Conservation (phyloP, 768 basidiomycete genomes). For the Rhodotorula toruloides region DNA sequence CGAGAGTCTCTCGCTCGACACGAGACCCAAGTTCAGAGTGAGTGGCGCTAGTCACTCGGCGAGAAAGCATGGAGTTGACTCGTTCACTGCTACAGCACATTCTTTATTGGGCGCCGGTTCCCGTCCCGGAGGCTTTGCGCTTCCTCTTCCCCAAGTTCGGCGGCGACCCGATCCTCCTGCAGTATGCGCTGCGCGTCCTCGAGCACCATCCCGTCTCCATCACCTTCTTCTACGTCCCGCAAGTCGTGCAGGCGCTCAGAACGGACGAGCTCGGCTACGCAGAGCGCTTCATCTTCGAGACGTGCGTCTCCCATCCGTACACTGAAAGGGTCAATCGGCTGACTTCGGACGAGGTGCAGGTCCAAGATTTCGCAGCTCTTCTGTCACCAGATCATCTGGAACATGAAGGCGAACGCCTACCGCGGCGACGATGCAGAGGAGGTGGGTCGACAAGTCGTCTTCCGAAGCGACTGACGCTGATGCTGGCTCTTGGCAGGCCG, state of each 20-base stretch:
- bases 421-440: slow-evolving; percentile 83
- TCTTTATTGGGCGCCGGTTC: slow-evolving; percentile 79
- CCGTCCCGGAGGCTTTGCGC: slow-evolving; percentile 57
- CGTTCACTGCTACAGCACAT: slow-evolving; percentile 58
- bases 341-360: background rate
- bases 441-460: slow-evolving; percentile 50
- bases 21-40: slow-evolving; percentile 72
- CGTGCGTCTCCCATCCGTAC: slow-evolving; percentile 44
- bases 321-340: background rate
- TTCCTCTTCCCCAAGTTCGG: slow-evolving; percentile 75
- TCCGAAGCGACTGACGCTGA: background rate
- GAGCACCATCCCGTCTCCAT: slow-evolving; percentile 90
- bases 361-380: slow-evolving; percentile 87
- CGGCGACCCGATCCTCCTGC: slow-evolving; percentile 76
- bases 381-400: slow-evolving; percentile 99
- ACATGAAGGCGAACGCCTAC: slow-evolving; percentile 98
- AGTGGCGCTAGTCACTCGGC: slow-evolving; percentile 4
- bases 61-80: background rate
- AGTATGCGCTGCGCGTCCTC: slow-evolving; percentile 92
- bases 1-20: slow-evolving; percentile 57
- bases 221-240: slow-evolving; percentile 98
- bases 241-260: slow-evolving; percentile 92
- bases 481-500: slow-evolving; percentile 57
- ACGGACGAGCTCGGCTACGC: slow-evolving; percentile 83
- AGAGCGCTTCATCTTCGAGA: slow-evolving; percentile 90